Conservation (phyloP, 306 rosid species). For the Acacia acuminata region DNA sequence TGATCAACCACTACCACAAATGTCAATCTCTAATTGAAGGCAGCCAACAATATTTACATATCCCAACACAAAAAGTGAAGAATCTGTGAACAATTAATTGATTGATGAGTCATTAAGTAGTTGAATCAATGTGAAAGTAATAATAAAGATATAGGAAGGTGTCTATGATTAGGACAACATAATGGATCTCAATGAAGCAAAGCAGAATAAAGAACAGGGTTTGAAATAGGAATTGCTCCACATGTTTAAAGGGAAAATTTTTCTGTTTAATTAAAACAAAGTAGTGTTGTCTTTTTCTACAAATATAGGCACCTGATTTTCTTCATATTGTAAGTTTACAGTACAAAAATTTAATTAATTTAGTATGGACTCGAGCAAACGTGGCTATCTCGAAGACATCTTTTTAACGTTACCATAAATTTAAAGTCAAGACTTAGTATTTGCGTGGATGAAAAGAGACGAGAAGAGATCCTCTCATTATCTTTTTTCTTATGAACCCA, state of each 20-base stretch:
- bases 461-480: too few species aligned
- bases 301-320: neutral
- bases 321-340: neutral
- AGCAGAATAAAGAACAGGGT: neutral
- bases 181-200: neutral
- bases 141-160: neutral
- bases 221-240: neutral
- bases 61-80: neutral
- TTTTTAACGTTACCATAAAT: neutral
- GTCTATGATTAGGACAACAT: neutral
- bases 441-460: neutral
- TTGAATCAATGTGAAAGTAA: neutral
- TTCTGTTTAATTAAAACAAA: neutral
- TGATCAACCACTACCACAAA: neutral
- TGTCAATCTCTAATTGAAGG: neutral
- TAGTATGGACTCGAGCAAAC: neutral
- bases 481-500: too few species aligned
- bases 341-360: neutral
- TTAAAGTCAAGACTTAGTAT: neutral
- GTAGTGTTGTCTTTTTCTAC: neutral
- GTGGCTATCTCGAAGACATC: neutral
- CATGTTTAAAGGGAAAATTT: neutral
- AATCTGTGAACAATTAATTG: neutral
- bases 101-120: neutral
- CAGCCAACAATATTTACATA: neutral